Evolutionary conservation across 305 asterid genomes (phyloP).

Genomic region (Ruellia speciosa): DNA sequence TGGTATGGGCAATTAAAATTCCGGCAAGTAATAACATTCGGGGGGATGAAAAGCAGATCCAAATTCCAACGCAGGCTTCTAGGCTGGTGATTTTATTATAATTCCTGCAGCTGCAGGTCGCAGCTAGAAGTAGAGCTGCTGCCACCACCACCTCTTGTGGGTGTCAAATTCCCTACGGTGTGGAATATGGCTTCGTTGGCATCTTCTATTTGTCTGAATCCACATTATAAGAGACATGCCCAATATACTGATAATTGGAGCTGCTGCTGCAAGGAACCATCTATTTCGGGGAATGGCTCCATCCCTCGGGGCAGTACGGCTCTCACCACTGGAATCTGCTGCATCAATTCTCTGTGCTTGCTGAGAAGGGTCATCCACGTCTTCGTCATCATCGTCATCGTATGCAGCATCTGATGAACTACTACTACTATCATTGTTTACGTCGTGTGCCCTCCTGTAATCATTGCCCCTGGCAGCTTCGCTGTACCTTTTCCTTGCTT

Average conservation of each 20-base stretch:
- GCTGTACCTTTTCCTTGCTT: constrained; percentile 38
- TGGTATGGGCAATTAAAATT: too few relatives aligned
- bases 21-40: too few relatives aligned
- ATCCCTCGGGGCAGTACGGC: neutral
- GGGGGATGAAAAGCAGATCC: too few relatives aligned
- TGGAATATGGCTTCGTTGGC: constrained; percentile 25
- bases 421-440: constrained; percentile 28
- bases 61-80: too few relatives aligned
- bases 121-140: neutral
- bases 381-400: neutral
- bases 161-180: constrained; percentile 29
- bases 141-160: constrained; percentile 59
- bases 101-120: too few relatives aligned
- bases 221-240: constrained; percentile 63
- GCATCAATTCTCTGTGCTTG: neutral
- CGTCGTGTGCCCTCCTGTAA: constrained; percentile 22
- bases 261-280: constrained; percentile 56
- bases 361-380: constrained; percentile 29
- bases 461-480: constrained; percentile 13
- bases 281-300: constrained; percentile 33
- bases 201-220: constrained; percentile 43
- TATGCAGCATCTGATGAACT: constrained; percentile 25
- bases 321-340: constrained; percentile 22
- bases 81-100: too few relatives aligned
- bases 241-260: constrained; percentile 56